These are phyloP conservation scores for Xylaria sp. DNA, from an alignment of 2,329 filamentous ascomycete genomes.

Conservation along the genomic window DNA sequence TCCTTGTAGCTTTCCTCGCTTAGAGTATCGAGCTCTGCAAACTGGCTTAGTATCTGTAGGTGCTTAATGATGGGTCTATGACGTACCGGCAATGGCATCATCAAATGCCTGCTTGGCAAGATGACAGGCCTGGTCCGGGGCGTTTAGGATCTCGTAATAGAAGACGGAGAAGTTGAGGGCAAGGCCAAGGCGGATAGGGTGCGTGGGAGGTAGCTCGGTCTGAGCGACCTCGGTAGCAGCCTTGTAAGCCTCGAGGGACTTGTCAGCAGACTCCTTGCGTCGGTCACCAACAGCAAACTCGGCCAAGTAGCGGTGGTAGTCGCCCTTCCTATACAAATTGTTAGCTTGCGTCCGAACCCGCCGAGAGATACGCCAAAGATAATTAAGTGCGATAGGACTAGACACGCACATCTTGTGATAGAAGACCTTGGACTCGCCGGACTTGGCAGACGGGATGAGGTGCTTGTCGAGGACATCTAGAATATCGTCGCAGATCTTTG, in stretches of 20 bases:
- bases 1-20: constrained; percentile 99
- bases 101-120: constrained; percentile 98
- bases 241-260: constrained; percentile 97
- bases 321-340: constrained; percentile 80
- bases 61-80: not conserved
- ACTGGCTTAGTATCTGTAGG: constrained; percentile 33
- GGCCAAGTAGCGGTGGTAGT: constrained; percentile 98
- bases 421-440: constrained; percentile 98
- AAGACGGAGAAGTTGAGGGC: constrained; percentile 99
- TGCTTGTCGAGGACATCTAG: constrained; percentile 92
- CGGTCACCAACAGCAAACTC: constrained; percentile 95
- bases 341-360: constrained; percentile 22
- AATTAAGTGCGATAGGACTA: constrained; percentile 1
- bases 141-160: constrained; percentile 99
- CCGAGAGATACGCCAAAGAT: not conserved
- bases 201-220: constrained; percentile 94
- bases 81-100: constrained; percentile 82
- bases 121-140: constrained; percentile 95
- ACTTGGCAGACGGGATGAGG: constrained; percentile 92
- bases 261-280: constrained; percentile 92
- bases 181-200: constrained; percentile 96
- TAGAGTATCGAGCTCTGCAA: constrained; percentile 86
- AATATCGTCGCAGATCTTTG: constrained; percentile 97
- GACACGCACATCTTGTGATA: constrained; percentile 95
- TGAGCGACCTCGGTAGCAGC: constrained; percentile 86